Conservation (phyloP, 169 alveolate species). For the Eimeria praecox region DNA sequence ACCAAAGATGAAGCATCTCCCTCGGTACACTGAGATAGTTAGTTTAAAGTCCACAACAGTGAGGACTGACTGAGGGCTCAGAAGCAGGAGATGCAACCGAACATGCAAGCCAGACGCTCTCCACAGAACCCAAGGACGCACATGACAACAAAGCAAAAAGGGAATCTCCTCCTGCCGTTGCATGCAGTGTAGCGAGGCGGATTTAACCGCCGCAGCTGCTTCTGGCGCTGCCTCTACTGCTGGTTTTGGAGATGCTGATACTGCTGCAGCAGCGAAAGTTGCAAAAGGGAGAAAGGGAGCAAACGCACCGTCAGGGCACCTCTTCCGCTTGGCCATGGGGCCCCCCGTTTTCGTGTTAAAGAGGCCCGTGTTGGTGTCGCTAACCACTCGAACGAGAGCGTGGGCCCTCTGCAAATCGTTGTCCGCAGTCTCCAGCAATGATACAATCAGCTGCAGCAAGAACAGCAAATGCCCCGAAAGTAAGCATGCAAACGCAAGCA, state of each 20-base stretch:
- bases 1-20: background rate
- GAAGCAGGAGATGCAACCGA: background rate
- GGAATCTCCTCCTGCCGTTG: background rate
- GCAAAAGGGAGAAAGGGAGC: background rate
- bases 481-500: background rate
- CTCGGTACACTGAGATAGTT: background rate
- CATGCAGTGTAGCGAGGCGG: background rate
- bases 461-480: background rate
- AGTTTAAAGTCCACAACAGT: background rate
- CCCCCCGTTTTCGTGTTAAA: background rate
- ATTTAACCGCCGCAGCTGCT: background rate
- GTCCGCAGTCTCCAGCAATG: constrained; percentile 75
- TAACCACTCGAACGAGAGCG: constrained; percentile 66
- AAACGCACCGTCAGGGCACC: constrained; percentile 27
- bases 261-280: background rate
- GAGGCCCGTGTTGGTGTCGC: constrained; percentile 70
- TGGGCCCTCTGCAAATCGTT: constrained; percentile 68
- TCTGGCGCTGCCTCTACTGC: background rate
- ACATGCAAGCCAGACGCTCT: background rate
- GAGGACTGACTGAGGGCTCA: background rate
- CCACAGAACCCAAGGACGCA: background rate
- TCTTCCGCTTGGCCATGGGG: constrained; percentile 48
- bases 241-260: background rate
- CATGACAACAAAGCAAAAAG: no score
- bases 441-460: constrained; percentile 61